A percentile compares a stretch with the other conserved stretches of the same genome.
These are phyloP conservation scores for Fragilariopsis cylindrus DNA, from an alignment of 108 stramenopile species.

Conservation along the genomic window DNA sequence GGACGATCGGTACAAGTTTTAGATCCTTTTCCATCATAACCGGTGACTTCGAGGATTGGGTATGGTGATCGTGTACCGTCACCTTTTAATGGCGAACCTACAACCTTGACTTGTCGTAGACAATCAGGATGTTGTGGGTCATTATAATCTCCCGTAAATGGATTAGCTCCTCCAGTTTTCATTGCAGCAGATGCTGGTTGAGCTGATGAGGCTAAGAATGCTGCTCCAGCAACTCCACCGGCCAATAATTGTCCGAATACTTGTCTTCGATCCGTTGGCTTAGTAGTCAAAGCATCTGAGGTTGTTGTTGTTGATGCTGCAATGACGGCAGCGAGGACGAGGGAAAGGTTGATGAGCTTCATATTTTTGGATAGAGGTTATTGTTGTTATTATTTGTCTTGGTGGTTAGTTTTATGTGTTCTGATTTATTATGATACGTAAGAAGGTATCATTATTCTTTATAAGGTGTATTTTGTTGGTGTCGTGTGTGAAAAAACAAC, in stretches of 20 bases:
- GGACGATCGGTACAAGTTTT: constrained; percentile 42
- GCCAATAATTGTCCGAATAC: constrained; percentile 26
- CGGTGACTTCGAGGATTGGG: constrained; percentile 40
- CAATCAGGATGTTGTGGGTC: constrained; percentile 52
- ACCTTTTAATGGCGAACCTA: constrained; percentile 39
- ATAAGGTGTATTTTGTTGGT: not conserved
- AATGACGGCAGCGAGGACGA: constrained; percentile 1
- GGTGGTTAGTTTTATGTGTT: no score
- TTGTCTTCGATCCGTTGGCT: constrained; percentile 15
- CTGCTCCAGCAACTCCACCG: constrained; percentile 28
- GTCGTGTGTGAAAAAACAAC: not conserved
- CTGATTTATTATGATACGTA: no score
- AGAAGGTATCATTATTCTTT: no score
- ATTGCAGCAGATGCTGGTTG: constrained; percentile 28
- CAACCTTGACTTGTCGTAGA: constrained; percentile 46
- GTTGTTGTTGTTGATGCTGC: not conserved
- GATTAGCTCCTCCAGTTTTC: constrained; percentile 31
- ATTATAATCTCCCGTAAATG: constrained; percentile 49
- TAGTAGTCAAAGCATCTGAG: constrained; percentile 4
- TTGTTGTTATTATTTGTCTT: no score
- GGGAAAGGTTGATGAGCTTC: constrained; percentile 8
- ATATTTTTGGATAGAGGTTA: not conserved
- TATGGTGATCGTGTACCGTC: constrained; percentile 47
- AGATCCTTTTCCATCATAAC: constrained; percentile 46
- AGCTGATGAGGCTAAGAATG: not conserved